phyloP scores from a whole-genome alignment of 2,329 filamentous ascomycete genomes.

The Hymenoscyphus fraxineus region DNA sequence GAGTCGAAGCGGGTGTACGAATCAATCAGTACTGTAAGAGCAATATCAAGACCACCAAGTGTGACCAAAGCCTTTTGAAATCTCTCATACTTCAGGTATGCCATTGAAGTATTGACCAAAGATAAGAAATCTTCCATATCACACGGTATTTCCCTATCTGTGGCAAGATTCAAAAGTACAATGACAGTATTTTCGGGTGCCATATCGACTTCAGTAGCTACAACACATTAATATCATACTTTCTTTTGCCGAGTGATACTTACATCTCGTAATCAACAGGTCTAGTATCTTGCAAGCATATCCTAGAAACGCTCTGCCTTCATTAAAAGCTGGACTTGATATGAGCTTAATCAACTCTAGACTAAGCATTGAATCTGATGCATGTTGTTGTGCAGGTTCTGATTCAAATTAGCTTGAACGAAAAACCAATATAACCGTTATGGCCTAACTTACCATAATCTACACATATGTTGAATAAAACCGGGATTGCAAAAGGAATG shows the following conservation, averaged over 20 bases:
- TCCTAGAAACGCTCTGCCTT: conserved; percentile 43
- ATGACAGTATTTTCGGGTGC: conserved; percentile 45
- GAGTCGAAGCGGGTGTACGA: conserved; percentile 43
- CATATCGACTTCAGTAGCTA: conserved; percentile 31
- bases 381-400: conserved; percentile 53
- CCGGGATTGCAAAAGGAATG: conserved; percentile 53
- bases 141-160: conserved; percentile 37
- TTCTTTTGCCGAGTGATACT: conserved; percentile 12
- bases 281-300: conserved; percentile 56
- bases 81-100: conserved; percentile 52
- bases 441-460: conserved; percentile 53
- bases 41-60: conserved; percentile 35
- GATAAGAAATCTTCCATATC: conserved; percentile 54
- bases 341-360: conserved; percentile 48
- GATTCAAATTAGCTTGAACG: conserved; percentile 20
- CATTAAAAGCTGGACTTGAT: conserved; percentile 41
- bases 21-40: conserved; percentile 48
- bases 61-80: conserved; percentile 49
- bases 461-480: conserved; percentile 59
- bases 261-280: conserved; percentile 50
- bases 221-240: conserved; percentile 6
- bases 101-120: conserved; percentile 49
- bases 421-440: background rate
- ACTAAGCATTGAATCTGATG: conserved; percentile 50
- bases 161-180: conserved; percentile 49